These are phyloP conservation scores for Albugo laibachii DNA, from an alignment of 352 stramenopile species.

Conservation along the genomic window DNA sequence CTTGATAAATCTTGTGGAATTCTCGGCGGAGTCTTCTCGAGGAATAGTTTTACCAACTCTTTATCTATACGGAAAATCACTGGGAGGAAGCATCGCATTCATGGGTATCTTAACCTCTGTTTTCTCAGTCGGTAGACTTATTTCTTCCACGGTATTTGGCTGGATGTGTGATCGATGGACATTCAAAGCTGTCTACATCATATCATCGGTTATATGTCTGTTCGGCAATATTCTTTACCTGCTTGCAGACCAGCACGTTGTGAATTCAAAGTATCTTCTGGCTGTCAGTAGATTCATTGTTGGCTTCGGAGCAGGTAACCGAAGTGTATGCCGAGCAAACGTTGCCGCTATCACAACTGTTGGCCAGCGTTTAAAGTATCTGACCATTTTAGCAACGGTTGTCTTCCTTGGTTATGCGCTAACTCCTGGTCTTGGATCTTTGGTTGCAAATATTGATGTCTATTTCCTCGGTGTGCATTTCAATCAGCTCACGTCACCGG, in stretches of 20 bases:
- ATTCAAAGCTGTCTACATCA: constrained; percentile 60
- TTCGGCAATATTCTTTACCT: constrained; percentile 62
- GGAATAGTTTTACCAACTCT: constrained; percentile 61
- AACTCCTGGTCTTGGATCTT: constrained; percentile 40
- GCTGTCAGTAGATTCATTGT: constrained; percentile 48
- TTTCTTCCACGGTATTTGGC: constrained; percentile 62
- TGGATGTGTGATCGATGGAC: constrained; percentile 73
- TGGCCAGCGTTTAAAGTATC: constrained; percentile 48
- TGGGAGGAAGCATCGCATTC: constrained; percentile 49
- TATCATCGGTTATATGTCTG: constrained; percentile 53
- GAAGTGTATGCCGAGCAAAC: constrained; percentile 54
- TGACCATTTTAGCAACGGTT: constrained; percentile 51
- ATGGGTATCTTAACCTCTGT: constrained; percentile 68
- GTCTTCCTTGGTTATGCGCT: constrained; percentile 60
- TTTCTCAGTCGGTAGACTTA: constrained; percentile 59
- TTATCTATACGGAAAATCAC: constrained; percentile 69
- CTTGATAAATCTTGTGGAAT: constrained; percentile 74
- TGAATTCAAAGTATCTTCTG: constrained; percentile 27
- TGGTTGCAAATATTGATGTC: constrained; percentile 38
- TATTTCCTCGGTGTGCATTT: constrained; percentile 41
- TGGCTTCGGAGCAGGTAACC: constrained; percentile 58
- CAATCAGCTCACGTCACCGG: constrained; percentile 54
- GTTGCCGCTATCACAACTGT: constrained; percentile 46
- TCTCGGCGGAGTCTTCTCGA: constrained; percentile 52
- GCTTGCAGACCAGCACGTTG: constrained; percentile 32